Conservation (phyloP, 1,284 basidiomycete species). For the Lignosus rhinocerotis region DNA sequence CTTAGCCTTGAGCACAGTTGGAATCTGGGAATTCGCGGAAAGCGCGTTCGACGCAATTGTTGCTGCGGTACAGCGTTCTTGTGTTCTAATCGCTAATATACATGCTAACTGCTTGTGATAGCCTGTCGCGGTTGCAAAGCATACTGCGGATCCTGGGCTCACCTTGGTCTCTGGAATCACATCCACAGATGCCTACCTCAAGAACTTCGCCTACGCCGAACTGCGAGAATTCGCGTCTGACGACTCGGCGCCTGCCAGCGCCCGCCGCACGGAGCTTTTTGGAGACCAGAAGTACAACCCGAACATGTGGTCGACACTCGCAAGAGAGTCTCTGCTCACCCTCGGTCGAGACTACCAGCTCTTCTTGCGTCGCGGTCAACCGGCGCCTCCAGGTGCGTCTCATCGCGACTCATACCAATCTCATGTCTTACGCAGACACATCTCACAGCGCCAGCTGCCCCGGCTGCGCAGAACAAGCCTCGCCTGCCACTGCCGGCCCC, state of each 20-base stretch:
- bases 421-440: neutral
- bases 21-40: conserved; percentile 63
- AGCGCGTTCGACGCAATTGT: conserved; percentile 55
- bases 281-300: conserved; percentile 69
- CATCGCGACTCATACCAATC: neutral
- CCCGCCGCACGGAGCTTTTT: conserved; percentile 58
- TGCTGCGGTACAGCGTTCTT: conserved; percentile 40
- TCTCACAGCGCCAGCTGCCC: conserved; percentile 25
- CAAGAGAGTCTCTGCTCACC: conserved; percentile 56
- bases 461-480: conserved; percentile 25
- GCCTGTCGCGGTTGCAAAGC: conserved; percentile 44
- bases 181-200: conserved; percentile 49
- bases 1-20: conserved; percentile 49
- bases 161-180: conserved; percentile 62
- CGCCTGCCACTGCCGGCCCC: conserved; percentile 29
- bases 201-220: conserved; percentile 60
- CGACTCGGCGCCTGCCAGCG: conserved; percentile 38
- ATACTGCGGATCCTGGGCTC: conserved; percentile 49
- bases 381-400: conserved; percentile 32
- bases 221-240: conserved; percentile 47
- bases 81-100: neutral
- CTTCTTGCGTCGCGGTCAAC: conserved; percentile 52
- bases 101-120: conserved; percentile 24
- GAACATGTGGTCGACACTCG: conserved; percentile 61
- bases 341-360: conserved; percentile 68